A percentile compares a stretch with the other conserved stretches of the same genome.
phyloP scores from a whole-genome alignment of 192 early-diverging fungal species.

The Entomortierella parvispora region DNA sequence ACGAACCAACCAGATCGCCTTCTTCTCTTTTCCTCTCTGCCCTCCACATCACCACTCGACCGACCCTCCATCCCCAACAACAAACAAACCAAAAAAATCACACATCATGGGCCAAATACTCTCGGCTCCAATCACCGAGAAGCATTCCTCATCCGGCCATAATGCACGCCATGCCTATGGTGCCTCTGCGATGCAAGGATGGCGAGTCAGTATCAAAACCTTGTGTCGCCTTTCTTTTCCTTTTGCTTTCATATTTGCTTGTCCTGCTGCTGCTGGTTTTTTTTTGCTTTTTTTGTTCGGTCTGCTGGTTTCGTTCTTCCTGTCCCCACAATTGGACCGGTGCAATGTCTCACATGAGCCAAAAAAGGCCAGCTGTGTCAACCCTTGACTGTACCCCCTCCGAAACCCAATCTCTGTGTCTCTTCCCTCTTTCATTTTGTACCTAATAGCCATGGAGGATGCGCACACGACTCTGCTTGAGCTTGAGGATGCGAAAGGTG shows the following conservation, averaged over 20 bases:
- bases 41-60: not conserved
- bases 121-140: slow-evolving; percentile 91
- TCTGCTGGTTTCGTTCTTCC: no score
- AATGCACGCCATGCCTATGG: slow-evolving; percentile 85
- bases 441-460: slow-evolving; percentile 91
- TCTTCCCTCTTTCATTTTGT: not conserved
- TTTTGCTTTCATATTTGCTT: not conserved
- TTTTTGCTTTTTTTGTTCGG: no score
- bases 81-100: not conserved
- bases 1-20: not conserved
- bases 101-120: slow-evolving; percentile 93
- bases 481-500: slow-evolving; percentile 67
- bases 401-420: slow-evolving; percentile 2
- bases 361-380: not conserved
- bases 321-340: no score
- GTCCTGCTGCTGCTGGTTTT: not conserved
- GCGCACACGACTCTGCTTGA: slow-evolving; percentile 91
- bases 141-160: slow-evolving; percentile 77
- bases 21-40: not conserved
- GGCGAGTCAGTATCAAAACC: slow-evolving; percentile 80
- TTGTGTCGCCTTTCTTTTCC: slow-evolving; percentile 1
- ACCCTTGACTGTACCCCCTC: not conserved
- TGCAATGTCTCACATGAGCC: no score
- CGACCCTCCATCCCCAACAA: not conserved
- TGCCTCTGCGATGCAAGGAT: slow-evolving; percentile 96